These are phyloP conservation scores for Botryotinia convoluta DNA, from an alignment of 2,329 filamentous ascomycete species.

Conservation along the genomic window DNA sequence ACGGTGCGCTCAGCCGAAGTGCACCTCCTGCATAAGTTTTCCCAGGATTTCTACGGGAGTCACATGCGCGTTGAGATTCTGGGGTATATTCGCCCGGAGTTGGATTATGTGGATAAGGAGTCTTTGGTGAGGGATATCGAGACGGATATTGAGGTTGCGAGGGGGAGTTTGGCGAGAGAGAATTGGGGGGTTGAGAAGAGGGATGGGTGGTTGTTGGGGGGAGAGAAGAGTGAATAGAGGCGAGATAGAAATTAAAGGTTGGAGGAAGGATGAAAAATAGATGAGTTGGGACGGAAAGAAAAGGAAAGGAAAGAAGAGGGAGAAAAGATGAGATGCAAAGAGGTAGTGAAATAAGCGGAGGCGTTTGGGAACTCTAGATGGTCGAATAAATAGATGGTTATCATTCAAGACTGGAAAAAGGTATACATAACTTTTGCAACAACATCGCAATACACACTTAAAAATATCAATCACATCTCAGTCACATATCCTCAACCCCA, in stretches of 20 bases:
- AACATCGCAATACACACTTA: not conserved
- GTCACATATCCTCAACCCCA: not conserved
- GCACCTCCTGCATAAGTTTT: conserved; percentile 78
- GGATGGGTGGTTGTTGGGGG: conserved; percentile 27
- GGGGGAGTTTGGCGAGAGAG: conserved; percentile 65
- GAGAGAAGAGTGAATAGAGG: conserved; percentile 24
- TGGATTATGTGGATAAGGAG: conserved; percentile 81
- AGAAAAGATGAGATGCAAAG: not conserved
- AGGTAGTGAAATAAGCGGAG: not conserved
- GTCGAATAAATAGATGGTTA: not conserved
- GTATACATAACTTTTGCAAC: not conserved
- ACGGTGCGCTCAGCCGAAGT: conserved; percentile 82
- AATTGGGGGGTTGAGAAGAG: conserved; percentile 48
- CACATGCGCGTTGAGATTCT: conserved; percentile 77
- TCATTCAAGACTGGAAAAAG: not conserved
- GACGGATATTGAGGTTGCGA: conserved; percentile 81
- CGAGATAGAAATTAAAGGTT: conserved; percentile 49
- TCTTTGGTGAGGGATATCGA: conserved; percentile 84
- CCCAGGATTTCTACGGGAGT: conserved; percentile 78
- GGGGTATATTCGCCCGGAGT: conserved; percentile 86
- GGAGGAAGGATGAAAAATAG: conserved; percentile 21
- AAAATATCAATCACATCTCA: not conserved
- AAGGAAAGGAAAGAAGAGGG: not conserved
- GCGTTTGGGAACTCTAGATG: conserved; percentile 9
- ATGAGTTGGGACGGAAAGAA: conserved; percentile 22